Percentiles rank a stretch among this genome's conserved stretches.
Evolutionary conservation across 805 yeast genomes (phyloP).

Genomic region (Candida sanyiensis): DNA sequence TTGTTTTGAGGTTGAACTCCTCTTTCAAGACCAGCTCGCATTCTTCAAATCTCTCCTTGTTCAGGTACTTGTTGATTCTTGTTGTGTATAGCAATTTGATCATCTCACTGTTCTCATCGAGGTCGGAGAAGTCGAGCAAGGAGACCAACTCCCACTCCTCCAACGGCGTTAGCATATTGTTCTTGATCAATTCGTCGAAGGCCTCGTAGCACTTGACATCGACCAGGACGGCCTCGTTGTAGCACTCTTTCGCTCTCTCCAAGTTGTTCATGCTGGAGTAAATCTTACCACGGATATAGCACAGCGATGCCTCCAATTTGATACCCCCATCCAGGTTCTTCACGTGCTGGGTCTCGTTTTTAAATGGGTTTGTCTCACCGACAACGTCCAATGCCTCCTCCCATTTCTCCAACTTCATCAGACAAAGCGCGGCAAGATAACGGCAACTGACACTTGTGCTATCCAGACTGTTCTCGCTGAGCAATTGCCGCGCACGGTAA

Average conservation of each 20-base stretch:
- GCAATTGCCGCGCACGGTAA: conserved; percentile 68
- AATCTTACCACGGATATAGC: conserved; percentile 77
- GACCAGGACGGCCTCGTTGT: conserved; percentile 75
- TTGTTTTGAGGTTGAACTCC: conserved; percentile 65
- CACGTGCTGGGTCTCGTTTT: conserved; percentile 31
- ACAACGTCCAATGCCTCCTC: conserved; percentile 86
- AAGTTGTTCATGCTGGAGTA: conserved; percentile 79
- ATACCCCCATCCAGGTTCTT: conserved; percentile 74
- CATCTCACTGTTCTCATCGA: conserved; percentile 76
- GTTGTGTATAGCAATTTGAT: conserved; percentile 73
- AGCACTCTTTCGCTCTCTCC: conserved; percentile 80
- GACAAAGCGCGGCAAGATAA: conserved; percentile 71
- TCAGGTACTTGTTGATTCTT: conserved; percentile 65
- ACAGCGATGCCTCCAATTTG: conserved; percentile 79
- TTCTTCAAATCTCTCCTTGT: conserved; percentile 52
- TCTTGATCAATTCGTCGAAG: conserved; percentile 67
- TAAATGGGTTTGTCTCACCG: conserved; percentile 77
- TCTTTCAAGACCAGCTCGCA: conserved; percentile 62
- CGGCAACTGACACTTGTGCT: conserved; percentile 64
- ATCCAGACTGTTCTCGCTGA: conserved; percentile 51
- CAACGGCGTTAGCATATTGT: conserved; percentile 69
- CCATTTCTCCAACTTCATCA: conserved; percentile 66
- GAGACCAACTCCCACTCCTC: conserved; percentile 83
- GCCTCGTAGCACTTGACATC: conserved; percentile 95
- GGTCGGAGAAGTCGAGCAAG: conserved; percentile 59